Conservation (phyloP, 805 yeast genomes). For the Yarrowia sp. region DNA sequence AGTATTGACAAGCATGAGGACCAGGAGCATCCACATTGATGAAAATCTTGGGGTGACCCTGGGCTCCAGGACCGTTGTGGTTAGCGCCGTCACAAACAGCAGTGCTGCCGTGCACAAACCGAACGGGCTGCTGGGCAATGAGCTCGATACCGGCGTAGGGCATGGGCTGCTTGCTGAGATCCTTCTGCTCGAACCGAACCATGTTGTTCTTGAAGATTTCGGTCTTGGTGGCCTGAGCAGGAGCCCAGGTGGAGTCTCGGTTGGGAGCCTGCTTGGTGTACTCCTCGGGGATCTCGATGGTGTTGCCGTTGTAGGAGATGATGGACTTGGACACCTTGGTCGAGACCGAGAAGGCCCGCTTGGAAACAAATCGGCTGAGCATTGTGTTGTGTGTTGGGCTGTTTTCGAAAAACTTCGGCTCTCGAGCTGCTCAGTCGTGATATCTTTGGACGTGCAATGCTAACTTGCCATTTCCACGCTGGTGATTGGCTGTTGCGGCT, state of each 20-base stretch:
- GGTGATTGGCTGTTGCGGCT: slow-evolving; percentile 11
- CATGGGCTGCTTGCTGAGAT: slow-evolving; percentile 71
- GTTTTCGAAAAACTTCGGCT: neutral
- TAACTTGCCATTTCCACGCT: neutral
- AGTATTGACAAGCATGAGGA: slow-evolving; percentile 78
- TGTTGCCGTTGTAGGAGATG: slow-evolving; percentile 31
- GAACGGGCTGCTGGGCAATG: slow-evolving; percentile 74
- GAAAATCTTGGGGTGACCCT: slow-evolving; percentile 84
- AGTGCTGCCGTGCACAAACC: slow-evolving; percentile 63
- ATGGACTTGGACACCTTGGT: slow-evolving; percentile 32
- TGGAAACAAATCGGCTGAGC: slow-evolving; percentile 32
- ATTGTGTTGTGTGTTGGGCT: slow-evolving; percentile 16
- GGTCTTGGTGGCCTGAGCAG: slow-evolving; percentile 65
- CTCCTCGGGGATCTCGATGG: slow-evolving; percentile 39
- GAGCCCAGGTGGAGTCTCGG: slow-evolving; percentile 72
- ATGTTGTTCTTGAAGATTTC: slow-evolving; percentile 58
- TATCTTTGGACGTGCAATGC: neutral
- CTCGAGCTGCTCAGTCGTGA: neutral
- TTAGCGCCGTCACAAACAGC: slow-evolving; percentile 80
- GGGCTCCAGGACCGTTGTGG: slow-evolving; percentile 55
- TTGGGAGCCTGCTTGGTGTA: slow-evolving; percentile 73
- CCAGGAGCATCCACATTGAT: slow-evolving; percentile 81
- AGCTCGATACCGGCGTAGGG: slow-evolving; percentile 86
- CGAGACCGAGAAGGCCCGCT: slow-evolving; percentile 38
- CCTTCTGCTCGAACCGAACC: slow-evolving; percentile 75